phyloP scores from a whole-genome alignment of 1,284 basidiomycete species.

The Ceratobasidium sp. region DNA sequence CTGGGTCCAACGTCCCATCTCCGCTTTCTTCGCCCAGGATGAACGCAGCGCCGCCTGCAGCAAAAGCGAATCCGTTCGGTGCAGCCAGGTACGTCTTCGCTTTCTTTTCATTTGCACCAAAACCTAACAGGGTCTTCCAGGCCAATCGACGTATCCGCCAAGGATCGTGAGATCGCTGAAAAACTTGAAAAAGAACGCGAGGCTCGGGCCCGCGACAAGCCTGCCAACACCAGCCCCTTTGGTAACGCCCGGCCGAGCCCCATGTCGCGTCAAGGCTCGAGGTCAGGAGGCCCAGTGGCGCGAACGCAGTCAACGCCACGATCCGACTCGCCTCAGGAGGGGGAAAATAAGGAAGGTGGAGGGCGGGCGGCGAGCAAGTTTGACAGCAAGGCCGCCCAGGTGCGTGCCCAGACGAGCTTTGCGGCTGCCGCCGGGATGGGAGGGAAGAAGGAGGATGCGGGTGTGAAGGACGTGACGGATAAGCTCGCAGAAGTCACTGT shows the following conservation, averaged over 20 bases:
- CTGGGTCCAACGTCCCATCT: slow-evolving; percentile 66
- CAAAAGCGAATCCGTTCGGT: slow-evolving; percentile 79
- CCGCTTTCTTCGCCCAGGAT: slow-evolving; percentile 79
- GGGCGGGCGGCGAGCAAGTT: slow-evolving; percentile 21
- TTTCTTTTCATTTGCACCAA: not conserved
- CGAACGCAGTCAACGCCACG: slow-evolving; percentile 11
- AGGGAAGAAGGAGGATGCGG: slow-evolving; percentile 1
- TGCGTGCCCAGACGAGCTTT: slow-evolving; percentile 43
- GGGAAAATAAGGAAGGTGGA: slow-evolving; percentile 4
- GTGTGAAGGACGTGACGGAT: slow-evolving; percentile 16
- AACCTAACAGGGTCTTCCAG: slow-evolving; percentile 45
- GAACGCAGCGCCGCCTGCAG: slow-evolving; percentile 56
- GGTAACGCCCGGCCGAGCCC: slow-evolving; percentile 13
- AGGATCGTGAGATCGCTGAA: slow-evolving; percentile 56
- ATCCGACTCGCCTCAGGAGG: slow-evolving; percentile 3
- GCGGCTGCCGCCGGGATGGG: slow-evolving; percentile 42
- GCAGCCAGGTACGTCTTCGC: slow-evolving; percentile 67
- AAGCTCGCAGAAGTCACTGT: slow-evolving; percentile 22
- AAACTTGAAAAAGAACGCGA: slow-evolving; percentile 47
- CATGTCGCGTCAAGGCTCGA: slow-evolving; percentile 13
- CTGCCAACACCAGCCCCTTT: not conserved
- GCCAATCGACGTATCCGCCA: slow-evolving; percentile 59
- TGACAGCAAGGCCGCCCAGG: slow-evolving; percentile 33
- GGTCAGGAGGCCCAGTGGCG: not conserved
- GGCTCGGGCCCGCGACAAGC: slow-evolving; percentile 7